phyloP scores from a whole-genome alignment of 2,329 filamentous ascomycete genomes.

The Monosporascus sp. region DNA sequence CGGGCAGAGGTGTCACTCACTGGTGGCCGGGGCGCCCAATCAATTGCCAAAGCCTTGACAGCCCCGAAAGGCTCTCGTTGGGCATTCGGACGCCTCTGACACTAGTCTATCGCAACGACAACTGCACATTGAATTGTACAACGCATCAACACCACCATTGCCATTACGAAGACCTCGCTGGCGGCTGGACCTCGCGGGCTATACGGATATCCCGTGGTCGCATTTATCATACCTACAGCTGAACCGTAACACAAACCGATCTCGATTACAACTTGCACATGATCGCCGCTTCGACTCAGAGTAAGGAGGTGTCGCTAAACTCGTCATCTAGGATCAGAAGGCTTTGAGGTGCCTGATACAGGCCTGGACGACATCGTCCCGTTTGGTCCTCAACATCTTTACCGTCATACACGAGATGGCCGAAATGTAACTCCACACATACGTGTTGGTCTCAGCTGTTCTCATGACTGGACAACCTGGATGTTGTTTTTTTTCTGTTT shows the following conservation, averaged over 20 bases:
- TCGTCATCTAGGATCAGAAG: constrained; percentile 7
- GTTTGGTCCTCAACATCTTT: constrained; percentile 1
- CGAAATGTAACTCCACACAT: constrained; percentile 6
- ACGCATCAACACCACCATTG: constrained; percentile 40
- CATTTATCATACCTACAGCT: constrained; percentile 12
- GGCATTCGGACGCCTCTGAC: constrained; percentile 43
- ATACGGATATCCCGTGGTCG: constrained; percentile 17
- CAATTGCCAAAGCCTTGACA: constrained; percentile 28
- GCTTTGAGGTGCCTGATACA: constrained; percentile 4
- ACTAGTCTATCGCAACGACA: constrained; percentile 32
- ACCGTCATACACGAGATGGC: neutral
- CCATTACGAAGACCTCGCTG: constrained; percentile 12
- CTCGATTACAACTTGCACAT: constrained; percentile 16
- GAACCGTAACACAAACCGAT: constrained; percentile 17
- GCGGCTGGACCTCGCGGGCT: constrained; percentile 20
- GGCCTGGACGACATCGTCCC: constrained; percentile 1
- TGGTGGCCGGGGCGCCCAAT: constrained; percentile 20
- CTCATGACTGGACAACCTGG: constrained; percentile 74
- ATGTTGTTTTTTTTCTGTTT: constrained; percentile 83
- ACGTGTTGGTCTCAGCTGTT: constrained; percentile 9
- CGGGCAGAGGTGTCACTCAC: constrained; percentile 23
- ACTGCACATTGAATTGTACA: constrained; percentile 35
- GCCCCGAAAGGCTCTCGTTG: constrained; percentile 38
- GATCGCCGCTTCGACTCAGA: constrained; percentile 5
- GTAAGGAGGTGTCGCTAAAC: constrained; percentile 5